Evolutionary conservation across 2,329 filamentous ascomycete species (phyloP), one percentile per base, ranked within the genome.

Genomic region (Penicillium hesseltinei): DNA sequence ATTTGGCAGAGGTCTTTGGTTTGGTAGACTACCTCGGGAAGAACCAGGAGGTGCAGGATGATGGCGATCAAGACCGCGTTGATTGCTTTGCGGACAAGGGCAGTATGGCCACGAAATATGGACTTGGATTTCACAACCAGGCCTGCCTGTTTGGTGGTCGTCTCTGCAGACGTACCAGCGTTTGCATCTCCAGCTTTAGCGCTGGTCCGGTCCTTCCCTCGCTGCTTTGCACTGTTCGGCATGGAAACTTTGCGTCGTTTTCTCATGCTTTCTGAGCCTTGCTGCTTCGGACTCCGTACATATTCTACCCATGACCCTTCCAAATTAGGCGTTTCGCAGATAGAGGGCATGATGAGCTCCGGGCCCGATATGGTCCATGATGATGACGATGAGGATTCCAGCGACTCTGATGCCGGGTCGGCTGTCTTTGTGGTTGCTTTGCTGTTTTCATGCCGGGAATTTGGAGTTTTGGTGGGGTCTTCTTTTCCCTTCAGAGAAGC

Each of bases 291-390:
- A 5, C 59, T 49, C 46, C 64, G 69, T 21, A 70, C 42, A 25
- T 60, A 57, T 25, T 67, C 69, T 25, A 73, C 61, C 71, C 71
- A 74, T 36, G 71, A 74, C 25, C 57, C 67, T 48, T 74, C 71
- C 23, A 67, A 62, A 39, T 70, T 66, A 7, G 70, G 66, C 4
- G 66, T 64, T 48, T 75, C 72, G 59, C 69, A 70, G 45, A 76
- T 74, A 5, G 73, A 75, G 4, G 73, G 73, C 73, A 76, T 76
- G 23, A 76, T 72, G 7, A 76, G 68, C 54, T 75, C 73, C 2
- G 73, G 73, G 5, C 73, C 73, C 13, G 71, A 67, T 44, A 68
- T 58, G 17, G 50, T 46, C 50, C 50, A 52, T 52, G 50, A 52
- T 6, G 58, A 59, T 60, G 57, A 65, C 45, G 68, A 70, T 11